Conservation (phyloP, 805 yeast genomes). For the Diddensiella caesifluorescens region DNA sequence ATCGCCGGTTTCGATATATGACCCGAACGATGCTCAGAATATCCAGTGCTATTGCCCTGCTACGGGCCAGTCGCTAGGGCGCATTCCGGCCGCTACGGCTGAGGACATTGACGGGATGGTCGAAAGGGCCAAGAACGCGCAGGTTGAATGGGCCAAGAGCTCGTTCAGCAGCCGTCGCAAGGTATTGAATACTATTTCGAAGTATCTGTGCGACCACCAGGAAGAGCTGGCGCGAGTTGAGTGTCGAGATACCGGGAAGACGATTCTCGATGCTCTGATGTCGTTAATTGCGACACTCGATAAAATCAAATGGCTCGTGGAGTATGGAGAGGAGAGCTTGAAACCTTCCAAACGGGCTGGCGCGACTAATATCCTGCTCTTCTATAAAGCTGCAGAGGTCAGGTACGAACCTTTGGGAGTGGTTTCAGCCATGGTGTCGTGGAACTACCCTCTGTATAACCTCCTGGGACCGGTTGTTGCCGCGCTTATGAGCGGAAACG, state of each 20-base stretch:
- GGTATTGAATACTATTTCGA: conserved; percentile 63
- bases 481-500: conserved; percentile 84
- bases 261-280: conserved; percentile 83
- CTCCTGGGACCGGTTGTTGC: conserved; percentile 90
- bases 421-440: conserved; percentile 84
- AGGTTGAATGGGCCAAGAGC: conserved; percentile 46
- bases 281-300: conserved; percentile 94
- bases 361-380: conserved; percentile 77
- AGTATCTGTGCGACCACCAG: conserved; percentile 74
- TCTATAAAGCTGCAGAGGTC: conserved; percentile 88
- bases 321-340: conserved; percentile 72
- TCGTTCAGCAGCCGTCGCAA: conserved; percentile 61
- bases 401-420: conserved; percentile 90
- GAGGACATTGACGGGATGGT: conserved; percentile 69
- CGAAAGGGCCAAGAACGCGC: conserved; percentile 49
- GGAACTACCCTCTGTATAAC: conserved; percentile 98
- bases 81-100: conserved; percentile 55
- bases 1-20: conserved; percentile 53
- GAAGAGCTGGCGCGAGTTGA: conserved; percentile 85
- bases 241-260: conserved; percentile 94
- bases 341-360: conserved; percentile 76
- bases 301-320: conserved; percentile 82
- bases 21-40: conserved; percentile 55
- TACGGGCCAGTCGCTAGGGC: conserved; percentile 83
- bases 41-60: conserved; percentile 94